Conservation (phyloP, 2,329 filamentous ascomycete genomes). For the Colletotrichum endophyticum region DNA sequence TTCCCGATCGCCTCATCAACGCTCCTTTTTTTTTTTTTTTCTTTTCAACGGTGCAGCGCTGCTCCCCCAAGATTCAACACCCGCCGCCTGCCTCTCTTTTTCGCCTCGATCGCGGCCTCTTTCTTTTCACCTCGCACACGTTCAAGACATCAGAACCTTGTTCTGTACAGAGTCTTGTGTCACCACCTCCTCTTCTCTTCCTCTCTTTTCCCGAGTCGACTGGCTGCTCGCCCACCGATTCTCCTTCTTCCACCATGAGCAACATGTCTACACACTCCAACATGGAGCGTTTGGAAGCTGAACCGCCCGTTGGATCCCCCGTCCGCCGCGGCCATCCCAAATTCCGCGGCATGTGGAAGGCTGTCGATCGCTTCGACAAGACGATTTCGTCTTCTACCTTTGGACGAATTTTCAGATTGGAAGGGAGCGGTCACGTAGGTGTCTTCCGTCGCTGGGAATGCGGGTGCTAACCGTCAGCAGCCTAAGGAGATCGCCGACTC, state of each 20-base stretch:
- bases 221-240: neutral
- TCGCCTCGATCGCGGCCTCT: neutral
- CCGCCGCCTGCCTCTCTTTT: neutral
- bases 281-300: constrained; percentile 18
- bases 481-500: constrained; percentile 70
- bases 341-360: constrained; percentile 38
- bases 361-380: constrained; percentile 38
- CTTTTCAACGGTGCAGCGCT: neutral
- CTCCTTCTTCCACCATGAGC: constrained; percentile 15
- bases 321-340: constrained; percentile 25
- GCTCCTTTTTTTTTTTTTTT: neutral
- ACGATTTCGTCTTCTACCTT: constrained; percentile 48
- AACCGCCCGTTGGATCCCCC: neutral
- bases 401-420: constrained; percentile 68
- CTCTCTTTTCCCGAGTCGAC: neutral
- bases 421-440: constrained; percentile 71
- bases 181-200: constrained; percentile 5
- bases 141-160: constrained; percentile 22
- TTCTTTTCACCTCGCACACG: neutral
- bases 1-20: neutral
- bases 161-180: constrained; percentile 13
- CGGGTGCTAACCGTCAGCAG: constrained; percentile 41
- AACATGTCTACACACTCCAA: constrained; percentile 19
- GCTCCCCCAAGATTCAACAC: neutral
- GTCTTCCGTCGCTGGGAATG: neutral